Base-by-base conservation (phyloP, 257 asterid genomes). In the Perilla frutescens region DNA sequence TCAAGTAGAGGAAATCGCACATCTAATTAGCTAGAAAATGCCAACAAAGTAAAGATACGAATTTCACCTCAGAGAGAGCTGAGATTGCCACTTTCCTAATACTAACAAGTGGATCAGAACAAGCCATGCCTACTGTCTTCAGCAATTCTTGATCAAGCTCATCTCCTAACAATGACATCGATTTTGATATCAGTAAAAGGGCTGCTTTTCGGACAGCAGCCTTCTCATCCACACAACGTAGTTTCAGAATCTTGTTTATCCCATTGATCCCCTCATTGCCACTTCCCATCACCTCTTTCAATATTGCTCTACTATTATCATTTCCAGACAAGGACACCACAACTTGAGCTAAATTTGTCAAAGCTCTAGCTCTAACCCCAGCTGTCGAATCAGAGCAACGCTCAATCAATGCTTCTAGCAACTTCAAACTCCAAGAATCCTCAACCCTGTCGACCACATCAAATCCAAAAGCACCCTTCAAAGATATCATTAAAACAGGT, bases 141-240 rank as follows among this genome's bases (percentile, higher is more conserved):
- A 94, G 83, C 81, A 91, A 83, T 59, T 87, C 93, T 74, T 72
- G 92, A 43, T 91, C 96, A 59, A 85, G 87, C 60, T 89, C 83
- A 45, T 90, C 88, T 67, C 90, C 95, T 55, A 87, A 53, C 75
- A 87, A 80, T 7, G 82, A 80, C 58, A 84, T 78, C 70, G 90
- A 78, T 82, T 91, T 94, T 65, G 98, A 94, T 79, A 88, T 82
- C 59, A 94, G 82, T 62, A 87, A 66, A 72, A 94, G 97, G 58
- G 97, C 90, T 62, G 97, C 97, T 87, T 88, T 94, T 70, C 97
- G 77, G n/a, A 94, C 99, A 65, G 96, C 98, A 69, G 99, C 93
- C 80, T 91, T 94, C 82, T 91, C 97, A 75, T 94, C 99, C 85
- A 76, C 76, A 80, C 96, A 90, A 55, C 98, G 81, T 60, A 75